Evolutionary conservation across 306 rosid species (phyloP).

Genomic region (Alnus rubra): DNA sequence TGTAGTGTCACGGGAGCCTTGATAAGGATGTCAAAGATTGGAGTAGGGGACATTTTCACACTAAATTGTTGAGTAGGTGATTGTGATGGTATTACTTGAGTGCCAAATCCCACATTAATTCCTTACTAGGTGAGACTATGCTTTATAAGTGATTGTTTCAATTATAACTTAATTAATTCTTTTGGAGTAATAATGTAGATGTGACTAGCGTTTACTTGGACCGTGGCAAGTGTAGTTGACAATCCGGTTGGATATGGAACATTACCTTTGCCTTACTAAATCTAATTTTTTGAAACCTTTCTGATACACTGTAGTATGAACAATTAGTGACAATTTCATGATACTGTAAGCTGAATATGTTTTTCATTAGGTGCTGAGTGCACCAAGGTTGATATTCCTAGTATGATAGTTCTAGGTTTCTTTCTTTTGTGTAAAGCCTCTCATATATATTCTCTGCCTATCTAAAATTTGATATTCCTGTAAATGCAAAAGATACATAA

Average conservation of each 20-base stretch:
- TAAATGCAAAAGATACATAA: not conserved
- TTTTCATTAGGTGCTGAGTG: not conserved
- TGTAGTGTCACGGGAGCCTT: no score
- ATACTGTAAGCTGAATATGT: not conserved
- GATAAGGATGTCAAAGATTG: no score
- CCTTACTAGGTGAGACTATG: no score
- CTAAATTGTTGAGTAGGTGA: no score
- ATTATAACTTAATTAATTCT: no score
- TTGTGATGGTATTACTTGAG: no score
- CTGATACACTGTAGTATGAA: not conserved
- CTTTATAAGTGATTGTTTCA: no score
- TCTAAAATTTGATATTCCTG: not conserved
- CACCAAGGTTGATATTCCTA: not conserved
- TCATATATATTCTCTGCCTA: not conserved
- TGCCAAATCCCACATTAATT: no score
- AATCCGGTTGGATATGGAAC: not conserved
- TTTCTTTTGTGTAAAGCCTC: not conserved
- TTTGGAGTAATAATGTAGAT: no score
- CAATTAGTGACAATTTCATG: not conserved
- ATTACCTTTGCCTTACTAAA: not conserved
- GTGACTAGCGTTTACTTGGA: no score
- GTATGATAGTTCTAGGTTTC: not conserved
- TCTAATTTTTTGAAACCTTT: not conserved
- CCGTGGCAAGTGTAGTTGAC: not conserved
- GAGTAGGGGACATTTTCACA: no score